These are phyloP conservation scores for Coemansia sp. DNA, from an alignment of 192 early-diverging fungal species.

Conservation along the genomic window DNA sequence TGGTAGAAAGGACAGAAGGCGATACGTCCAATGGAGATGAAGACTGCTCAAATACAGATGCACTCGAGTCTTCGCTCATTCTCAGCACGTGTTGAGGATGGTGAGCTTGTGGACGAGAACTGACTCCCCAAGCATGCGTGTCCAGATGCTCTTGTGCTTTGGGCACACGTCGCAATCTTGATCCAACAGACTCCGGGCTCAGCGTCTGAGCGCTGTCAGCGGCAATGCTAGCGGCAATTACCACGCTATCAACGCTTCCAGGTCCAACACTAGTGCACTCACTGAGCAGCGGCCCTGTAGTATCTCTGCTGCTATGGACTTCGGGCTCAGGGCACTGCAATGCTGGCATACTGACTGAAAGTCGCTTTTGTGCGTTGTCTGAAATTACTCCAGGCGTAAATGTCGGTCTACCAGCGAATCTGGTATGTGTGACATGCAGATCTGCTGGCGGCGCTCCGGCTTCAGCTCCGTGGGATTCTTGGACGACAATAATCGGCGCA, in stretches of 20 bases:
- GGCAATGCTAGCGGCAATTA: slow-evolving; percentile 36
- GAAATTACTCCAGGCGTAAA: not conserved
- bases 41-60: not conserved
- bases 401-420: not conserved
- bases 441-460: not conserved
- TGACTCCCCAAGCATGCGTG: not conserved
- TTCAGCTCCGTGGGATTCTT: not conserved
- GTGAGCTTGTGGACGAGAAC: not conserved
- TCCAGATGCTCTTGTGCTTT: slow-evolving; percentile 33
- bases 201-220: slow-evolving; percentile 37
- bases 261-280: slow-evolving; percentile 38
- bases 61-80: not conserved
- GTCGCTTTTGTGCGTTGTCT: slow-evolving; percentile 5
- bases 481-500: slow-evolving; percentile 19
- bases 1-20: slow-evolving; percentile 19
- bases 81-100: not conserved
- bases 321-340: slow-evolving; percentile 2
- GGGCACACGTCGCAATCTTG: slow-evolving; percentile 39
- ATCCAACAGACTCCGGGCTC: slow-evolving; percentile 45
- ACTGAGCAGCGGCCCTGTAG: slow-evolving; percentile 22
- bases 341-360: slow-evolving; percentile 38
- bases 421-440: not conserved
- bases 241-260: slow-evolving; percentile 37
- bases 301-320: not conserved
- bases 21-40: slow-evolving; percentile 7